Evolutionary conservation across 495 filamentous ascomycete species (phyloP).

Genomic region (Eremomyces bilateralis): DNA sequence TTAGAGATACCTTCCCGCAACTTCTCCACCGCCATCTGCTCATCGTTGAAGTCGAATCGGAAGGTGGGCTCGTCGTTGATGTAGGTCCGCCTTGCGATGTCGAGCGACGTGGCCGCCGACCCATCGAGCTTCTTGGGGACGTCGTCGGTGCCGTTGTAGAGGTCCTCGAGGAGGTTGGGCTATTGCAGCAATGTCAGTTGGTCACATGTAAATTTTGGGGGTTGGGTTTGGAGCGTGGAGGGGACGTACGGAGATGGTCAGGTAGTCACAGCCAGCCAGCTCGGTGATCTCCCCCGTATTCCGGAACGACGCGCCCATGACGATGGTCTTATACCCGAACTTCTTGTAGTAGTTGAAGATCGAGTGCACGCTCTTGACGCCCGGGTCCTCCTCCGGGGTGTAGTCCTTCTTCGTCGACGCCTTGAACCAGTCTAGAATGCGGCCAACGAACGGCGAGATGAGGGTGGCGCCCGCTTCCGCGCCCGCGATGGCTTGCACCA

Average conservation of each 20-base stretch:
- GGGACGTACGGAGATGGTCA: conserved; percentile 74
- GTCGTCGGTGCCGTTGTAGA: conserved; percentile 52
- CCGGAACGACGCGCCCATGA: conserved; percentile 98
- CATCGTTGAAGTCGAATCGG: conserved; percentile 99
- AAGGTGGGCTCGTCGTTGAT: conserved; percentile 72
- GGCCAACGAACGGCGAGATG: conserved; percentile 98
- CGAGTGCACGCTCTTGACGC: conserved; percentile 79
- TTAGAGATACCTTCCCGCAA: conserved; percentile 96
- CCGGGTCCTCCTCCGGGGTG: conserved; percentile 72
- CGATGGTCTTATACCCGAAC: conserved; percentile 91
- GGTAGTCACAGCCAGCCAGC: conserved; percentile 93
- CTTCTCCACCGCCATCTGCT: conserved; percentile 98
- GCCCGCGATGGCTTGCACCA: conserved; percentile 83
- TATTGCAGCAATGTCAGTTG: conserved; percentile 16
- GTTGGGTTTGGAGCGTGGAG: too few relatives aligned
- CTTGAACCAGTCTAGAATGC: conserved; percentile 99
- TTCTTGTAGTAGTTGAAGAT: conserved; percentile 99
- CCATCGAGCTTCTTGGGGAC: conserved; percentile 90
- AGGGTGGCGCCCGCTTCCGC: conserved; percentile 95
- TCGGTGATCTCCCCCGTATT: conserved; percentile 92
- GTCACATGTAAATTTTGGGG: not conserved
- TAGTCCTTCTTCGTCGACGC: conserved; percentile 84
- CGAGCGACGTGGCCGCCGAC: conserved; percentile 34
- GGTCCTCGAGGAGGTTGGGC: conserved; percentile 85
- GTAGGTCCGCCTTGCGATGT: conserved; percentile 79